Conservation (phyloP, 2,329 filamentous ascomycete genomes). For the Cercospora beticola region DNA sequence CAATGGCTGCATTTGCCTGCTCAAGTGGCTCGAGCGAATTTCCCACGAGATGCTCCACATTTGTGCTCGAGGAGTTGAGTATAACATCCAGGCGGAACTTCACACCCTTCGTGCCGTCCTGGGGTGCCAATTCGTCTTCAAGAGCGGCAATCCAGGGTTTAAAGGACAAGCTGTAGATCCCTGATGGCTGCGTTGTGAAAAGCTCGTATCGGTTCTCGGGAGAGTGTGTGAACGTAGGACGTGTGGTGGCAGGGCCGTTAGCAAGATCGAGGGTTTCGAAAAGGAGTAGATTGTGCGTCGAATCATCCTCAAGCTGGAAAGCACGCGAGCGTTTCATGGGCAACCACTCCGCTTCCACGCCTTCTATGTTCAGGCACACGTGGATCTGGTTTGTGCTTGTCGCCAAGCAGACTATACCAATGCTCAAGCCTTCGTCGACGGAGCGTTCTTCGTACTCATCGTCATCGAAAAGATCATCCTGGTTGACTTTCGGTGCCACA, state of each 20-base stretch:
- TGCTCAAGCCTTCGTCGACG: slow-evolving; percentile 52
- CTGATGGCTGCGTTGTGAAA: slow-evolving; percentile 57
- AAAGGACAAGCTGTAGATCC: slow-evolving; percentile 57
- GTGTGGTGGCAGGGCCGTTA: slow-evolving; percentile 35
- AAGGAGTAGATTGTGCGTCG: slow-evolving; percentile 36
- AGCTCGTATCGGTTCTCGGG: slow-evolving; percentile 57
- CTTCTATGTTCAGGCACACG: slow-evolving; percentile 61
- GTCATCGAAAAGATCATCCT: slow-evolving; percentile 53
- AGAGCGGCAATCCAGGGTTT: slow-evolving; percentile 57
- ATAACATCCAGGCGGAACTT: slow-evolving; percentile 58
- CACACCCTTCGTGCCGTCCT: slow-evolving; percentile 48
- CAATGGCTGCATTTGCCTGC: slow-evolving; percentile 46
- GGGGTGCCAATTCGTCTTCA: slow-evolving; percentile 52
- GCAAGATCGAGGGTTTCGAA: slow-evolving; percentile 45
- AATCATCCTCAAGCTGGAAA: slow-evolving; percentile 30
- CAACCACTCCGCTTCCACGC: slow-evolving; percentile 63
- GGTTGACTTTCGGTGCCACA: slow-evolving; percentile 54
- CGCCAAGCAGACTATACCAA: slow-evolving; percentile 58
- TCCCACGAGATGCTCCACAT: slow-evolving; percentile 46
- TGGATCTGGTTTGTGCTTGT: slow-evolving; percentile 58
- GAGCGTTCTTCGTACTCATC: slow-evolving; percentile 44
- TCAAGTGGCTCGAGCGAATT: slow-evolving; percentile 32
- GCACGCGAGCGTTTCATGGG: slow-evolving; percentile 42
- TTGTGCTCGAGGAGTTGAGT: slow-evolving; percentile 52
- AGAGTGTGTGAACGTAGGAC: slow-evolving; percentile 59